phyloP scores from a whole-genome alignment of 306 rosid genomes.

The Albizia julibrissin region DNA sequence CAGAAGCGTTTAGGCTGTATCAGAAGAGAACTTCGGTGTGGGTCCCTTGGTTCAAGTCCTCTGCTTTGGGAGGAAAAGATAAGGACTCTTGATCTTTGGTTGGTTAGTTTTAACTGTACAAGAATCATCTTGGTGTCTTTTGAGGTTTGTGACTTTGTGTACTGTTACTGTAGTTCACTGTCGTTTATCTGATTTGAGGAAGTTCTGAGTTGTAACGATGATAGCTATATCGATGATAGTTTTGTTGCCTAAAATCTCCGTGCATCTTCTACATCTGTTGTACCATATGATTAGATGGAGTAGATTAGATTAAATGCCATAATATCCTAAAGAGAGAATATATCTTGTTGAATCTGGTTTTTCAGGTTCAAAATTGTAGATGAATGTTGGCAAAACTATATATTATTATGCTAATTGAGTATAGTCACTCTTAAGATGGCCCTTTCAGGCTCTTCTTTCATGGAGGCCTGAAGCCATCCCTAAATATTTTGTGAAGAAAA shows the following conservation, averaged over 20 bases:
- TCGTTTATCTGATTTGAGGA: constrained; percentile 31
- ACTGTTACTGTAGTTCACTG: not conserved
- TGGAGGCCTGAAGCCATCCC: not conserved
- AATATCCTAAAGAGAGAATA: not conserved
- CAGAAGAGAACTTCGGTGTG: constrained; percentile 85
- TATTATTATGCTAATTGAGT: not conserved
- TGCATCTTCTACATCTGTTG: not conserved
- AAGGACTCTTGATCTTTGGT: constrained; percentile 49
- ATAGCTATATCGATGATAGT: constrained; percentile 3
- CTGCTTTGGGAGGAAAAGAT: constrained; percentile 41
- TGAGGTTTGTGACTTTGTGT: constrained; percentile 12
- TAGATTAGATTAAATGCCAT: not conserved
- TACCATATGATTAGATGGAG: not conserved
- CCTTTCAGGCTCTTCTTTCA: constrained; percentile 19
- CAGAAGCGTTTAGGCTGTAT: constrained; percentile 68
- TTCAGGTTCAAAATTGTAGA: constrained; percentile 3
- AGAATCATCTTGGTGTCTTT: constrained; percentile 27
- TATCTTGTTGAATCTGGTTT: constrained; percentile 11
- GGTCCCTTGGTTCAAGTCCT: constrained; percentile 81
- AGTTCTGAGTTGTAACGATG: constrained; percentile 28
- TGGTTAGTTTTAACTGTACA: constrained; percentile 10
- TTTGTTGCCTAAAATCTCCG: constrained; percentile 30
- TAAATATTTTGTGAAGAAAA: not conserved
- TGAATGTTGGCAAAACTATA: not conserved
- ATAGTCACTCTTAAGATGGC: not conserved